Evolutionary conservation across 2,329 filamentous ascomycete genomes (phyloP), one percentile per base, ranked within the genome.

Genomic region (Monosporascus sp.): DNA sequence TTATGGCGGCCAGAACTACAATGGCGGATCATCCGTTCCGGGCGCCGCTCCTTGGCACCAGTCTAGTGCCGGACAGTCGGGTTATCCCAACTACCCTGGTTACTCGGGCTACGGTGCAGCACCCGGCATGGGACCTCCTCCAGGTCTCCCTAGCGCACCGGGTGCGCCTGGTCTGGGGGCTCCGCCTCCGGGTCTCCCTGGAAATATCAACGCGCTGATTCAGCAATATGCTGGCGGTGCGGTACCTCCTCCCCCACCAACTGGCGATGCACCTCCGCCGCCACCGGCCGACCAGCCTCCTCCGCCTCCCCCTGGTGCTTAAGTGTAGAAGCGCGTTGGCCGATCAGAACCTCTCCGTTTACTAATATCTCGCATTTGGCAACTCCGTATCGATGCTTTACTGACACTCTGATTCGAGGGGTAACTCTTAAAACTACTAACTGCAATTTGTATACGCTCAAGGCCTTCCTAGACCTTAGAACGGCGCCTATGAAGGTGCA

Each of bases 141-240:
- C 75, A 27, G 77, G 76, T 17, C 71, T 73, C 59, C 72, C 73
- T 47, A 72, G 73, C 52, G 73, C 73, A 40, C 71, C 73, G 45
- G 73, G 73, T 52, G 74, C 73, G 40, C 70, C 72, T 58, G 78
- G 76, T 50, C 74, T 85, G 45, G 74, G 75, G 55, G 79, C 77
- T 54, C 43, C 43, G 17, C 79, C 80, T 46, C 79, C 82, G 63
- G 79, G 74, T 56, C 73, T 82, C 24, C 70, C 72, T 44, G 79
- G 80, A 56, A 83, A 82, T 41, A 74, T 87, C 56, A 85, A 81
- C 65, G 81, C 83, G 47, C 75, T 90, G 54, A 85, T 88, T 63
- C 83, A 88, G 69, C 85, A 86, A 64, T 89, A 83, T 57, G 76
- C 81, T 40, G 74, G 73, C 58, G 76, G 77, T 48, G 72, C 71